Conservation (phyloP, 179 eudicot genomes). For the Gypsophila paniculata region DNA sequence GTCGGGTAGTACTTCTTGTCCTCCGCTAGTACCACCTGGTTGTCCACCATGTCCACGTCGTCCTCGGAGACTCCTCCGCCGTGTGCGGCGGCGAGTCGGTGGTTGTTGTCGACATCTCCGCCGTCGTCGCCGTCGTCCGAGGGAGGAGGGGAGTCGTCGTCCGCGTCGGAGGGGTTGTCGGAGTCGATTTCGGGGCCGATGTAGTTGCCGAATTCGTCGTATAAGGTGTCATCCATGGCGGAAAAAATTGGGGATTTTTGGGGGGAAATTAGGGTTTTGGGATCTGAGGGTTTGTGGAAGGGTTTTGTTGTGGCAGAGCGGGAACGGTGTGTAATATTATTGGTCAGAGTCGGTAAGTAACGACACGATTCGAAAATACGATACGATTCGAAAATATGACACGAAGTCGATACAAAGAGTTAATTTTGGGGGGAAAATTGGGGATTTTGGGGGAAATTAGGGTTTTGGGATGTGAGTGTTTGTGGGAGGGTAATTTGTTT, state of each 20-base stretch:
- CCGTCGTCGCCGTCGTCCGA: constrained; percentile 30
- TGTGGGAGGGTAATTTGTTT: too few relatives aligned
- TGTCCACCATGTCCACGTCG: constrained; percentile 80
- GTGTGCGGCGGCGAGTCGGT: constrained; percentile 48
- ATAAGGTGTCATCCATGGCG: constrained; percentile 80
- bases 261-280: neutral
- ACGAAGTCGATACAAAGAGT: too few relatives aligned
- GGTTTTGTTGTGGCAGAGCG: too few relatives aligned
- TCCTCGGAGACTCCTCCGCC: constrained; percentile 38
- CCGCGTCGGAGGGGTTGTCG: constrained; percentile 38
- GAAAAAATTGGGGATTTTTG: constrained; percentile 25
- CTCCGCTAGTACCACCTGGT: constrained; percentile 78
- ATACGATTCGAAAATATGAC: too few relatives aligned
- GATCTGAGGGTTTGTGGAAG: too few relatives aligned
- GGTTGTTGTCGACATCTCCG: constrained; percentile 62
- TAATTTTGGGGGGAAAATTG: too few relatives aligned
- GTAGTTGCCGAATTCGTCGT: constrained; percentile 97
- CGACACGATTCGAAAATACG: too few relatives aligned
- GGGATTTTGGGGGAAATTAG: too few relatives aligned
- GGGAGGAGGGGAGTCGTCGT: constrained; percentile 41
- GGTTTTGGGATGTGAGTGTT: too few relatives aligned
- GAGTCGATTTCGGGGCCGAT: constrained; percentile 89
- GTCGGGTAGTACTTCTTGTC: constrained; percentile 97
- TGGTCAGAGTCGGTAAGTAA: too few relatives aligned
- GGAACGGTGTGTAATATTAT: too few relatives aligned